phyloP scores from a whole-genome alignment of 1,284 basidiomycete species.

The Heterobasidion occidentale region DNA sequence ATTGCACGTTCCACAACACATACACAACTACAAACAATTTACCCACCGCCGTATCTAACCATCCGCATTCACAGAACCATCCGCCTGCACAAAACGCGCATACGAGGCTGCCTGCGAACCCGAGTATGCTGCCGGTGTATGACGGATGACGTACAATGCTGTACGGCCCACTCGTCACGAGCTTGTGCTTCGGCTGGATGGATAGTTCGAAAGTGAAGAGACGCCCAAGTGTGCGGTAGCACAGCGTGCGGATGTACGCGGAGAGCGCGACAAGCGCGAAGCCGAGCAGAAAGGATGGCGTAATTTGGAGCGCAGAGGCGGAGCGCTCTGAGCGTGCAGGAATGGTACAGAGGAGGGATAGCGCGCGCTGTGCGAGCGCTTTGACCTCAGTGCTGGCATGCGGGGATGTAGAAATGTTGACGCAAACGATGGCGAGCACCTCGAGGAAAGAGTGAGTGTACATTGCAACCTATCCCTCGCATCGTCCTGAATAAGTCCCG shows the following conservation, averaged over 20 bases:
- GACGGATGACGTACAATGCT: constrained; percentile 33
- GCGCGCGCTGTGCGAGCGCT: too few relatives aligned
- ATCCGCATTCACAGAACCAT: constrained; percentile 10
- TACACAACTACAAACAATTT: constrained; percentile 43
- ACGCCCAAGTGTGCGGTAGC: constrained; percentile 34
- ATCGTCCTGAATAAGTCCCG: too few relatives aligned
- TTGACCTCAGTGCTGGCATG: too few relatives aligned
- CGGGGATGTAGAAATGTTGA: too few relatives aligned
- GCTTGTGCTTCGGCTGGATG: constrained; percentile 42
- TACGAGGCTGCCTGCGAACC: constrained; percentile 23
- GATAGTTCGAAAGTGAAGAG: constrained; percentile 61
- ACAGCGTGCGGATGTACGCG: constrained; percentile 28
- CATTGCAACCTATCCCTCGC: too few relatives aligned
- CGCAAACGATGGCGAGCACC: too few relatives aligned
- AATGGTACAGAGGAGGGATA: too few relatives aligned
- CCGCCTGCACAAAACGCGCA: constrained; percentile 21
- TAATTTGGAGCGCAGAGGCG: background rate
- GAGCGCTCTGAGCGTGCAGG: too few relatives aligned
- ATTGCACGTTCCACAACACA: constrained; percentile 36
- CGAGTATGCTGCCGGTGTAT: constrained; percentile 2
- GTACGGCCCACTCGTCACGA: constrained; percentile 49
- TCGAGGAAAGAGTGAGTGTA: too few relatives aligned
- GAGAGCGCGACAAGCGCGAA: constrained; percentile 39
- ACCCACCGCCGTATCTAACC: constrained; percentile 26
- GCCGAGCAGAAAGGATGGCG: constrained; percentile 38